Evolutionary conservation across 208 protist species (phyloP).

Genomic region (Acanthamoeba culbertsoni): DNA sequence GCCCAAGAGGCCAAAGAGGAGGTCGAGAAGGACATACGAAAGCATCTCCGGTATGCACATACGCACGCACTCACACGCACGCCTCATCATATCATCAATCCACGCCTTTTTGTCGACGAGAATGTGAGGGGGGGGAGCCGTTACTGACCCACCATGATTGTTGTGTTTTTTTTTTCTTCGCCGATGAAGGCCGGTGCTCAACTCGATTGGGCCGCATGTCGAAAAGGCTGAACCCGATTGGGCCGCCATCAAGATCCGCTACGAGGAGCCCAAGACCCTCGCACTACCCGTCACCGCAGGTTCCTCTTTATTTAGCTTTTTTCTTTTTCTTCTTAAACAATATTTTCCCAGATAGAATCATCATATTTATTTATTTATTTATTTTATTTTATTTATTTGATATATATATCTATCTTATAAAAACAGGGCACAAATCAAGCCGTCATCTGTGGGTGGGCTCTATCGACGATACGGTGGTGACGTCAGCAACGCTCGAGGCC

Average conservation of each 20-base stretch:
- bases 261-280: slow-evolving; percentile 51
- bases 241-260: not conserved
- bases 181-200: not conserved
- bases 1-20: slow-evolving; percentile 53
- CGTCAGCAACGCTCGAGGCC: slow-evolving; percentile 1
- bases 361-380: too few relatives aligned
- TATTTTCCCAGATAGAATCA: too few relatives aligned
- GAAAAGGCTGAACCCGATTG: slow-evolving; percentile 34
- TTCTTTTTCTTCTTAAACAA: too few relatives aligned
- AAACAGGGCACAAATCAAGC: slow-evolving; percentile 21
- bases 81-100: too few relatives aligned
- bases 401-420: not conserved
- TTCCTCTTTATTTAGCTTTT: not conserved
- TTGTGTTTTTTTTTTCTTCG: too few relatives aligned
- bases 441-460: slow-evolving; percentile 49
- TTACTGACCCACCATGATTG: too few relatives aligned
- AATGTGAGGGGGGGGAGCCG: too few relatives aligned
- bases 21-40: slow-evolving; percentile 9
- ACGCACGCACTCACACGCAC: too few relatives aligned
- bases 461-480: slow-evolving; percentile 48
- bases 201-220: not conserved
- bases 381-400: too few relatives aligned
- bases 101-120: too few relatives aligned
- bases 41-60: not conserved
- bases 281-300: not conserved